A percentile compares a stretch with the other conserved stretches of the same genome.
These are phyloP conservation scores for Pseudotulostoma volvatum DNA, from an alignment of 495 filamentous ascomycete species.

Conservation along the genomic window DNA sequence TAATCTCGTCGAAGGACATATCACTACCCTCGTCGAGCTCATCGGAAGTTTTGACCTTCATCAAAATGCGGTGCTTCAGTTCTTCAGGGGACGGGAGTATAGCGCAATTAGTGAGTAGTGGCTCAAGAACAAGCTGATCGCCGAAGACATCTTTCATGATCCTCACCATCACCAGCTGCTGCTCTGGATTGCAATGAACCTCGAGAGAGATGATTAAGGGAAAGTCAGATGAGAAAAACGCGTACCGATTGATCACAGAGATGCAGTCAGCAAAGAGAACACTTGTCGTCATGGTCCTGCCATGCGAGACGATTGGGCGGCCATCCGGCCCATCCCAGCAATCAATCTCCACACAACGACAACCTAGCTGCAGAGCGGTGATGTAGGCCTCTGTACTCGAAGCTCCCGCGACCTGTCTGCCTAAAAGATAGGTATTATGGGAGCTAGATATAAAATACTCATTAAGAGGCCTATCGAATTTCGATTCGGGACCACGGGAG, in stretches of 20 bases:
- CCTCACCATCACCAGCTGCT: constrained; percentile 77
- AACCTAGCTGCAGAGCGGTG: constrained; percentile 69
- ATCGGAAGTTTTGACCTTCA: constrained; percentile 75
- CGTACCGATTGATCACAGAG: constrained; percentile 81
- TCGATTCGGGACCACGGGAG: constrained; percentile 35
- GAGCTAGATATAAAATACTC: constrained; percentile 98
- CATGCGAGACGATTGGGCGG: constrained; percentile 76
- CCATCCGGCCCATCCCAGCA: constrained; percentile 90
- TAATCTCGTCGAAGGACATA: constrained; percentile 21
- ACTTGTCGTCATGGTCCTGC: constrained; percentile 70
- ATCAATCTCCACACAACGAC: constrained; percentile 91
- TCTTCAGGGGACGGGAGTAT: constrained; percentile 73
- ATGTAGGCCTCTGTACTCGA: constrained; percentile 94
- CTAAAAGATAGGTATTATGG: constrained; percentile 92
- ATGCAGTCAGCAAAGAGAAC: constrained; percentile 82
- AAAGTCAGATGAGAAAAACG: constrained; percentile 64
- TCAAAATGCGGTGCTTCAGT: constrained; percentile 62
- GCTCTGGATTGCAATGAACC: constrained; percentile 72
- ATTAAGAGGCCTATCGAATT: constrained; percentile 71
- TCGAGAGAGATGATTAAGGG: constrained; percentile 90
- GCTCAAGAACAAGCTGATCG: constrained; percentile 57
- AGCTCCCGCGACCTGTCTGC: constrained; percentile 72
- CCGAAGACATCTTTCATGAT: constrained; percentile 76
- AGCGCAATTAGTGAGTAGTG: constrained; percentile 45
- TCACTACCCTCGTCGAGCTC: constrained; percentile 17